Evolutionary conservation across 2,329 filamentous ascomycete species (phyloP), one percentile per base, ranked within the genome.

Genomic region (Cercospora sp.): DNA sequence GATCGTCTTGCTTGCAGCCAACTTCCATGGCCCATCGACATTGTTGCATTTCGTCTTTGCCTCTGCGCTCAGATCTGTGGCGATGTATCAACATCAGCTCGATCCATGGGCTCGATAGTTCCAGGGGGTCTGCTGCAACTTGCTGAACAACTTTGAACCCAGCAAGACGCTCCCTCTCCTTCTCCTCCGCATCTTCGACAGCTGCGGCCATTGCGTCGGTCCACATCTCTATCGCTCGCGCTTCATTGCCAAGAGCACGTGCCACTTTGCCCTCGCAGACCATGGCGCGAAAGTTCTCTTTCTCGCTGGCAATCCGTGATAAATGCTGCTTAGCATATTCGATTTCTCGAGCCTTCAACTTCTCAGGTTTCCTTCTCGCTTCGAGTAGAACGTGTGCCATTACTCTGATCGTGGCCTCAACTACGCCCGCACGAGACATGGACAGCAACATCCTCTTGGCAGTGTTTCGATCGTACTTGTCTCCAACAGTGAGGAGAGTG

Each of bases 1-100:
- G 82, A 63, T 84, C 82, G 55, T 83, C 81, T 58, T 75, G 76
- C 67, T 79, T 69, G 18, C 77, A 72, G 6, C 81, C 82, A 28
- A 74, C 75, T 18, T 76, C 67, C 28, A 81, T 79, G 5, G 76
- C 79, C 18, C 69, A 68, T 51, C 75, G 74, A 3, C 78, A 78
- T 31, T 74, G 72, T 18, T 66, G 48, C 30, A 60, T 36, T 48
- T 75, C 66, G 5, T 70, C 58, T 59, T 66, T 62, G n/a, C 63
- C 68, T 23, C 57, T 57, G 39, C 51, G 36, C 20, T 67, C 28
- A 12, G 48, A 67, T 20, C 67, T 60, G 20, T 70, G n/a, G 10
- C 36, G 62, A 33, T 76, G 73, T 4, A 76, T 60, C 33, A 70
- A 36, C 58, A 71, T 74, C 53, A 78, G 64, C 63, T 77, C 74